Evolutionary conservation across 139 green algal genomes (phyloP).

Genomic region (Micractinium sp.): DNA sequence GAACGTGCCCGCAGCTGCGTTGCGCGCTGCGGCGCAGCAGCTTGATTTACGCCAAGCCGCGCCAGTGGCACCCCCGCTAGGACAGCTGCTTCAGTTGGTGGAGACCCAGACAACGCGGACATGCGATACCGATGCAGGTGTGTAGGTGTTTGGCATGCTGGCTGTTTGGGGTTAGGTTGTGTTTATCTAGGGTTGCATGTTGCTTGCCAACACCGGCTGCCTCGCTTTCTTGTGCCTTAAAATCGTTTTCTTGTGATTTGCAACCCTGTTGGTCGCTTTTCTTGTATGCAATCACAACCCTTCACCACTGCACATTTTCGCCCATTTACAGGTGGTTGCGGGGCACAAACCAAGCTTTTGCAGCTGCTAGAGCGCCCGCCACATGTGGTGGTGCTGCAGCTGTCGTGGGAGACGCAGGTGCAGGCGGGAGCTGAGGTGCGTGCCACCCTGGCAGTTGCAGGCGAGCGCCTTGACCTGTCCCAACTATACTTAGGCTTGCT

Average conservation of each 20-base stretch:
- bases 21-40: neutral
- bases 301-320: neutral
- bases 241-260: no score
- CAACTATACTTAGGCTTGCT: neutral
- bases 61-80: neutral
- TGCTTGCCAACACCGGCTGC: neutral
- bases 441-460: slow-evolving; percentile 29
- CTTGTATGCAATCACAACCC: neutral
- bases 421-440: slow-evolving; percentile 49
- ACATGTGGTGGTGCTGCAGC: slow-evolving; percentile 69
- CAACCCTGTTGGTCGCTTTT: neutral
- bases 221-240: no score
- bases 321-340: neutral
- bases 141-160: neutral
- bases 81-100: neutral
- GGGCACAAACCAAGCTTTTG: neutral
- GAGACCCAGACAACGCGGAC: neutral
- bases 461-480: slow-evolving; percentile 3
- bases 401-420: slow-evolving; percentile 64
- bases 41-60: neutral
- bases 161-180: no score
- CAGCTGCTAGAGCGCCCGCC: slow-evolving; percentile 36
- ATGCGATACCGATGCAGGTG: neutral
- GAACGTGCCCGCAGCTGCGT: neutral
- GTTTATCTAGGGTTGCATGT: neutral